These are phyloP conservation scores for Boletus eberwhitei DNA, from an alignment of 768 basidiomycete species.

Conservation along the genomic window DNA sequence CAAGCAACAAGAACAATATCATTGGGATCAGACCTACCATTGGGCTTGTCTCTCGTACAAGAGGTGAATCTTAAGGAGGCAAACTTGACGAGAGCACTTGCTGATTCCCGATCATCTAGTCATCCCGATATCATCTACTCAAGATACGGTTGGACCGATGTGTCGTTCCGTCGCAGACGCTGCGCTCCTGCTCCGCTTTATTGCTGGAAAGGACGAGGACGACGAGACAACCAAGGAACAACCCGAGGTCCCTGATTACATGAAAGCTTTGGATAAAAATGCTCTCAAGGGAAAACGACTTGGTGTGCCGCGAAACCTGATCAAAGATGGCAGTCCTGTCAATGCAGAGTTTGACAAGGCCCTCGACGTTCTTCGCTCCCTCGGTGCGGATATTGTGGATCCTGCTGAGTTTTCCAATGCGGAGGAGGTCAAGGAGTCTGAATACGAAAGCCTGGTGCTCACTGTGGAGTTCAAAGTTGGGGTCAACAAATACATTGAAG, in stretches of 20 bases:
- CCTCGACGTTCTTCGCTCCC: slow-evolving; percentile 33
- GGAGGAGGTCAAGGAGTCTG: slow-evolving; percentile 43
- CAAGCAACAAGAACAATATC: slow-evolving; percentile 40
- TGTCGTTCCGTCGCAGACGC: slow-evolving; percentile 53
- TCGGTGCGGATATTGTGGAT: slow-evolving; percentile 55
- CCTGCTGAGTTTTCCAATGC: slow-evolving; percentile 58
- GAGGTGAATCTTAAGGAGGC: slow-evolving; percentile 22
- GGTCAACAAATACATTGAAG: slow-evolving; percentile 46
- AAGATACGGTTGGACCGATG: slow-evolving; percentile 60
- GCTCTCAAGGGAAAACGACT: slow-evolving; percentile 51
- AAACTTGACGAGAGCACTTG: neutral
- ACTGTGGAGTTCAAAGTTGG: slow-evolving; percentile 61
- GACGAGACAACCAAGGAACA: slow-evolving; percentile 52
- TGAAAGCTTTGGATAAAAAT: slow-evolving; percentile 45
- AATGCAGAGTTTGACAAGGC: slow-evolving; percentile 39
- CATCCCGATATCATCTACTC: slow-evolving; percentile 53
- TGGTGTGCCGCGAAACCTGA: slow-evolving; percentile 46
- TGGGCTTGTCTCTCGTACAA: slow-evolving; percentile 38
- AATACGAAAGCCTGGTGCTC: slow-evolving; percentile 51
- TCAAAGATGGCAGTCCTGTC: slow-evolving; percentile 21
- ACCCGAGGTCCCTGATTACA: slow-evolving; percentile 56
- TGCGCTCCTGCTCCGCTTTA: slow-evolving; percentile 49
- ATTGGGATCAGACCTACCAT: slow-evolving; percentile 42
- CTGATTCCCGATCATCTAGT: slow-evolving; percentile 32
- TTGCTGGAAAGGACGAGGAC: slow-evolving; percentile 51